Conservation (phyloP, 1,139 yeast species). For the Saccharomyces hybrid region DNA sequence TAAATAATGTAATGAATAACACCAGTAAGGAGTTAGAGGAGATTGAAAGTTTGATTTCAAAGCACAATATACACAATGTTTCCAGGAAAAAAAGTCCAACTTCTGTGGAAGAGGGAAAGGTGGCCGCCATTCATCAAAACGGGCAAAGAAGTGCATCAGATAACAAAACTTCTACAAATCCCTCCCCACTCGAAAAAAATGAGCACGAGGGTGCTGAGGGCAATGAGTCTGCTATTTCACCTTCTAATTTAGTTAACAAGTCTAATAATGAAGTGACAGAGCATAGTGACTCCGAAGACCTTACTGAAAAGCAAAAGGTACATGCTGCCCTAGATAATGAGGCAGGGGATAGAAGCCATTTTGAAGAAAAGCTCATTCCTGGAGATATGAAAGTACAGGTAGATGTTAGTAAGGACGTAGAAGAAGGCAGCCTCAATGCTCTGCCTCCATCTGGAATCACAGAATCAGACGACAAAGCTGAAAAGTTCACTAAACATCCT, state of each 20-base stretch:
- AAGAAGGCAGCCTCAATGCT: neutral
- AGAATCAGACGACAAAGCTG: neutral
- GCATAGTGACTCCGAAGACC: neutral
- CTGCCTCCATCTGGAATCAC: neutral
- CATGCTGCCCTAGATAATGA: neutral
- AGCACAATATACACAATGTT: constrained; percentile 2
- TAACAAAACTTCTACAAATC: neutral
- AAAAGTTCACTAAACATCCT: neutral
- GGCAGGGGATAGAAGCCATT: neutral
- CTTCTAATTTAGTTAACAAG: neutral
- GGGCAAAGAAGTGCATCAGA: neutral
- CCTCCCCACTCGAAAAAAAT: neutral
- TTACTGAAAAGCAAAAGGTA: neutral
- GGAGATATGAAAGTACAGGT: neutral
- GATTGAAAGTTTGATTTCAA: constrained; percentile 14
- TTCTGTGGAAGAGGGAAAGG: neutral
- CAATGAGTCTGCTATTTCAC: neutral
- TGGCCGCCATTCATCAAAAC: neutral
- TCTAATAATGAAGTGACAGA: neutral
- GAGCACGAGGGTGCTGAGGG: neutral
- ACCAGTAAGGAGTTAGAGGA: constrained; percentile 20
- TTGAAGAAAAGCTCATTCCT: neutral
- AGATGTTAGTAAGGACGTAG: neutral
- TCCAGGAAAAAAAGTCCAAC: constrained; percentile 1
- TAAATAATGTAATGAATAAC: constrained; percentile 14